Evolutionary conservation across 768 basidiomycete genomes (phyloP).

Genomic region (Daedalea quercina): DNA sequence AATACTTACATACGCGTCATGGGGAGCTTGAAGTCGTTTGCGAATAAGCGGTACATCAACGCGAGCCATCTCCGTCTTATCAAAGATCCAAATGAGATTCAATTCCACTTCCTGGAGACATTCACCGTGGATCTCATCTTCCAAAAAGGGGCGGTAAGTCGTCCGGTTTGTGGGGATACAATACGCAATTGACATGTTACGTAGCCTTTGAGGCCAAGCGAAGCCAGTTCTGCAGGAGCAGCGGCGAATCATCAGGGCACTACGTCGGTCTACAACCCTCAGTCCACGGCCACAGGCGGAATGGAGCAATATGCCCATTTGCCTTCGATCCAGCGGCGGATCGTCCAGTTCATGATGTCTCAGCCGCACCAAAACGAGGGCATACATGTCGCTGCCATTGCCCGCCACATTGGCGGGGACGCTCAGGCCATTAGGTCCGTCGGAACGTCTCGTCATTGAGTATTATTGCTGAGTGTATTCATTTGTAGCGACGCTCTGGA

Average conservation of each 20-base stretch:
- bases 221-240: constrained; percentile 5
- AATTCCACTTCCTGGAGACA: constrained; percentile 75
- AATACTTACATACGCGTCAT: constrained; percentile 75
- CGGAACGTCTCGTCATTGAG: not conserved
- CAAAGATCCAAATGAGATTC: constrained; percentile 68
- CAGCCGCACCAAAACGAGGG: constrained; percentile 53
- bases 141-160: constrained; percentile 59
- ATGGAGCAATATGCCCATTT: constrained; percentile 47
- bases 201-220: constrained; percentile 15
- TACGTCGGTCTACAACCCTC: constrained; percentile 29
- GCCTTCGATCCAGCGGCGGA: constrained; percentile 51
- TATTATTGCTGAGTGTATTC: not conserved
- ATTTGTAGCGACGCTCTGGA: constrained; percentile 64
- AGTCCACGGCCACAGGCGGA: constrained; percentile 9
- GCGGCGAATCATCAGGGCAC: constrained; percentile 1
- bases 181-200: not conserved
- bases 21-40: constrained; percentile 78
- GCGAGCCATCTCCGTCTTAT: constrained; percentile 65
- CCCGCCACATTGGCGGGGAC: constrained; percentile 53
- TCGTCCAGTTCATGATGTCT: constrained; percentile 55
- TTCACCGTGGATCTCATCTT: constrained; percentile 61
- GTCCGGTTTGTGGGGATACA: not conserved
- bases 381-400: constrained; percentile 66
- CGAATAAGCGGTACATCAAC: constrained; percentile 76
- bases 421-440: constrained; percentile 59